Evolutionary conservation across 805 yeast genomes (phyloP).

Genomic region (Isabelozyma rhagii): DNA sequence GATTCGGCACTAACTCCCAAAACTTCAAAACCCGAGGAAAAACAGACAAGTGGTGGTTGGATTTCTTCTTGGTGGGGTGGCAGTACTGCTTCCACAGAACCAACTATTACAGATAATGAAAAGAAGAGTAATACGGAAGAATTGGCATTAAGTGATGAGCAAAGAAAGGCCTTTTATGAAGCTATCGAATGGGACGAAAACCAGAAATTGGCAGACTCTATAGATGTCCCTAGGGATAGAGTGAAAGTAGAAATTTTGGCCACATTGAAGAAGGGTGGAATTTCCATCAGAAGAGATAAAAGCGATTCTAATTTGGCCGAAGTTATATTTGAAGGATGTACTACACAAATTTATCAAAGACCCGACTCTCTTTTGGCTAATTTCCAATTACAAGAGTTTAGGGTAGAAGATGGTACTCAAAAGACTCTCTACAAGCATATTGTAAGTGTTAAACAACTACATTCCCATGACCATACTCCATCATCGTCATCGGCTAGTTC

Average conservation of each 20-base stretch:
- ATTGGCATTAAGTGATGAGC: slow-evolving; percentile 69
- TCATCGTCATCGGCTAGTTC: not conserved
- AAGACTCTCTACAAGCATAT: slow-evolving; percentile 80
- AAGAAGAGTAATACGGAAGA: too few species aligned
- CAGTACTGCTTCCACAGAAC: slow-evolving; percentile 20
- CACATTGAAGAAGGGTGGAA: slow-evolving; percentile 71
- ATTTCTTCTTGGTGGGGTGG: slow-evolving; percentile 64
- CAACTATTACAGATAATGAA: slow-evolving; percentile 39
- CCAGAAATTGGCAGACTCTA: slow-evolving; percentile 42
- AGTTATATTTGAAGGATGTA: slow-evolving; percentile 78
- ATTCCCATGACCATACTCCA: slow-evolving; percentile 22
- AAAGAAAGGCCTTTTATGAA: slow-evolving; percentile 82
- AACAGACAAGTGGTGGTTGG: slow-evolving; percentile 51
- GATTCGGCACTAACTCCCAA: slow-evolving; percentile 5
- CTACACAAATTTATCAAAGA: slow-evolving; percentile 67
- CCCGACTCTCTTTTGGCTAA: slow-evolving; percentile 73
- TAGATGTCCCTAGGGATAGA: slow-evolving; percentile 71
- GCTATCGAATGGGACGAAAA: slow-evolving; percentile 89
- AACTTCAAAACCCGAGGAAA: slow-evolving; percentile 13
- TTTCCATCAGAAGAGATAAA: slow-evolving; percentile 51
- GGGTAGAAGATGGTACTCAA: slow-evolving; percentile 83
- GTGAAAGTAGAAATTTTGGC: slow-evolving; percentile 67
- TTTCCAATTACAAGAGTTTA: slow-evolving; percentile 75
- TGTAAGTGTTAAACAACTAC: slow-evolving; percentile 73
- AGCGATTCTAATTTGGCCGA: slow-evolving; percentile 59